Evolutionary conservation across 2,329 filamentous ascomycete species (phyloP).

Genomic region (Pestalotiopsis sp.): DNA sequence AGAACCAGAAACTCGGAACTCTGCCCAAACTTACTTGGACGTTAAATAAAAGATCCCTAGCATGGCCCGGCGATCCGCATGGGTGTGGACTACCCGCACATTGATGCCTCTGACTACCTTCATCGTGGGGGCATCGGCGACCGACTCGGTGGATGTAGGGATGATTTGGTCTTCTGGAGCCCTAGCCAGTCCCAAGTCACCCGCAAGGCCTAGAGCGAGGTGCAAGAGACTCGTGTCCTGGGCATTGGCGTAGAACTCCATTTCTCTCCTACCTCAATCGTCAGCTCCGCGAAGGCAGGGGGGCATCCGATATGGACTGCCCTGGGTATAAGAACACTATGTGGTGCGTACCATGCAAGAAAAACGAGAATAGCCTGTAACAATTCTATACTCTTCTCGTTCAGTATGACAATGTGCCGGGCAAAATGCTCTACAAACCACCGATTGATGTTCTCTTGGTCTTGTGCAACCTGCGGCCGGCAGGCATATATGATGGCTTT

Average conservation of each 20-base stretch:
- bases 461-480: not conserved
- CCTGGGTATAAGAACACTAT: not conserved
- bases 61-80: not conserved
- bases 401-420: not conserved
- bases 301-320: not conserved
- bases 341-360: not conserved
- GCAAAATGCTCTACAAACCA: constrained; percentile 4
- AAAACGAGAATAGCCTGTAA: not conserved
- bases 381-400: not conserved
- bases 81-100: not conserved
- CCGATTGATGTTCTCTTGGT: not conserved
- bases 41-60: constrained; percentile 1
- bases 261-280: not conserved
- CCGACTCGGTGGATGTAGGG: not conserved
- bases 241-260: not conserved
- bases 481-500: not conserved
- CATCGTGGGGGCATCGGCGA: not conserved
- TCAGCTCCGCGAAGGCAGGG: not conserved
- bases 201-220: not conserved
- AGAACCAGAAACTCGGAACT: not conserved
- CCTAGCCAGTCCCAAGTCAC: not conserved
- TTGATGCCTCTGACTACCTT: not conserved
- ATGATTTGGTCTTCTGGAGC: not conserved
- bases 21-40: not conserved
- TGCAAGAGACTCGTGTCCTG: not conserved